A percentile compares a stretch with the other conserved stretches of the same genome.
These are phyloP conservation scores for Didymella segeticola DNA, from an alignment of 2,329 filamentous ascomycete genomes.

Conservation along the genomic window DNA sequence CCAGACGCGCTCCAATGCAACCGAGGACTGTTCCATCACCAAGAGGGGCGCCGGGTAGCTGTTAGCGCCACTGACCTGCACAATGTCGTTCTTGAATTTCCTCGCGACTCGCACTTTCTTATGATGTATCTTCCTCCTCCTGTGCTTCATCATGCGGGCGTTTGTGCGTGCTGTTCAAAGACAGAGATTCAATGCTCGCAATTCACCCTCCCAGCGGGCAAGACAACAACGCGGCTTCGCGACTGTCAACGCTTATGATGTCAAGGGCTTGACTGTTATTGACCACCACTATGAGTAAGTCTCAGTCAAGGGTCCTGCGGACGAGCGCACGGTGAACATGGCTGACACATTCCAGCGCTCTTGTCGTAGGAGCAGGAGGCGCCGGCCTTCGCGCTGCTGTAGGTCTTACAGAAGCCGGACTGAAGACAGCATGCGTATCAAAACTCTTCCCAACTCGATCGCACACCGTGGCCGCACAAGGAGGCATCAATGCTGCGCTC, in stretches of 20 bases:
- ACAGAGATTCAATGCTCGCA: conserved; percentile 21
- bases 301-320: too few relatives aligned
- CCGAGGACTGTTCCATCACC: conserved; percentile 28
- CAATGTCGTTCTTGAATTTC: conserved; percentile 8
- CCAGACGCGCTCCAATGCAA: conserved; percentile 18
- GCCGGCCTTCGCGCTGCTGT: conserved; percentile 69
- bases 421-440: conserved; percentile 70
- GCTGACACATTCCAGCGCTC: conserved; percentile 40
- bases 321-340: neutral
- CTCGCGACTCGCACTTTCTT: neutral
- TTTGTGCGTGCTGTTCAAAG: conserved; percentile 34
- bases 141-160: conserved; percentile 29
- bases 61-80: conserved; percentile 26
- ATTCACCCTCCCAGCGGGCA: neutral
- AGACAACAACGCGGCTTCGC: conserved; percentile 22
- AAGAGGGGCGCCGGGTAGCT: conserved; percentile 28
- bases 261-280: conserved; percentile 35
- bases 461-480: conserved; percentile 72
- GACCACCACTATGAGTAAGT: conserved; percentile 47
- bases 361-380: conserved; percentile 63
- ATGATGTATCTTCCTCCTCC: neutral
- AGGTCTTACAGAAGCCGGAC: conserved; percentile 68
- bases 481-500: conserved; percentile 67
- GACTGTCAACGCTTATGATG: conserved; percentile 24
- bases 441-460: conserved; percentile 70